A percentile compares a stretch with the other conserved stretches of the same genome.
Conservation (phyloP, 805 yeast genomes). For the Starmerella vaccinii region DNA sequence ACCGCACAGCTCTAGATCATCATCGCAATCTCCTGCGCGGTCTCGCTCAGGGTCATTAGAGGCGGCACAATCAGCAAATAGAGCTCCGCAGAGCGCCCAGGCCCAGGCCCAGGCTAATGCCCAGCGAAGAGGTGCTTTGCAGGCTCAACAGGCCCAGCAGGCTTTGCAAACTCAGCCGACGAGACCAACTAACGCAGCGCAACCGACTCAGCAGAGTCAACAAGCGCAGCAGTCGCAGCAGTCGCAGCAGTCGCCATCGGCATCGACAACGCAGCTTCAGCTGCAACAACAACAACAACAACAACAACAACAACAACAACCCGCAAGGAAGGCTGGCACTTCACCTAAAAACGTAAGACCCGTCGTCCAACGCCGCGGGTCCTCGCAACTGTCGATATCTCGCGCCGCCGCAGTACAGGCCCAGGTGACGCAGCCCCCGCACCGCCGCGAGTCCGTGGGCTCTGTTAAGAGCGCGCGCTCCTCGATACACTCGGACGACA, state of each 20-base stretch:
- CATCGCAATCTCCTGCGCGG: not conserved
- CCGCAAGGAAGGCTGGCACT: not conserved
- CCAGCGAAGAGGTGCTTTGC: too few relatives aligned
- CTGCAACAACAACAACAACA: not conserved
- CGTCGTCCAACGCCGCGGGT: not conserved
- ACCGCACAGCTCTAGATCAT: too few relatives aligned
- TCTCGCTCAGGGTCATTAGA: not conserved
- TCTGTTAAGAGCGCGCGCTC: not conserved
- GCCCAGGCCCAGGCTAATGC: not conserved
- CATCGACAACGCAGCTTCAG: too few relatives aligned
- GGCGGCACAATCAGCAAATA: not conserved
- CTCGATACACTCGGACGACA: not conserved
- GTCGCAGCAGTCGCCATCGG: constrained; percentile 23
- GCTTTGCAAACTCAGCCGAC: too few relatives aligned
- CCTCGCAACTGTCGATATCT: constrained; percentile 1
- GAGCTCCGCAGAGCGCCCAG: not conserved
- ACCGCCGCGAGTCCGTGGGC: not conserved
- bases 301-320: not conserved
- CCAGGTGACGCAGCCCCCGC: not conserved
- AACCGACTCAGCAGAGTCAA: not conserved
- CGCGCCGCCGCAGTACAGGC: not conserved
- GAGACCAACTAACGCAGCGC: too few relatives aligned
- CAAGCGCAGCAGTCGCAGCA: not conserved
- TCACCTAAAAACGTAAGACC: not conserved
- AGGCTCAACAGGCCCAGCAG: too few relatives aligned